Conservation (phyloP, 257 asterid genomes). For the Anisodus tanguticus region DNA sequence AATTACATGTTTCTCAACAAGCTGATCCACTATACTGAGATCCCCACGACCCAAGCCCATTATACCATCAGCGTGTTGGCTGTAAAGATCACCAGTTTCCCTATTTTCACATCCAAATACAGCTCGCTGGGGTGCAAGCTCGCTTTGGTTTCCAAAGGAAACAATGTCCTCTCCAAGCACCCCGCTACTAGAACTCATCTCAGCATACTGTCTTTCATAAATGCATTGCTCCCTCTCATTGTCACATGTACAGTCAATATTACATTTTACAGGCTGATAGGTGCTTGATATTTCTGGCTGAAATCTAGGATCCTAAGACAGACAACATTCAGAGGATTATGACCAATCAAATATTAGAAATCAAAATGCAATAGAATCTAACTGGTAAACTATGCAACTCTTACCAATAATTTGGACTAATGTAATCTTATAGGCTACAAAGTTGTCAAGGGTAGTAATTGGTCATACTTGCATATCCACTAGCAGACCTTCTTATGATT, state of each 20-base stretch:
- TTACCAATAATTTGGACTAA: neutral
- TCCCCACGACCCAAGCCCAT: constrained; percentile 99
- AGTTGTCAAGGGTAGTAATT: neutral
- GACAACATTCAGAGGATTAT: neutral
- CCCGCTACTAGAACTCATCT: constrained; percentile 99
- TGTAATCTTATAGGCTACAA: neutral
- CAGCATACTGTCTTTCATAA: constrained; percentile 95
- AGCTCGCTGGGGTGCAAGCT: constrained; percentile 86
- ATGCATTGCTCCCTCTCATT: constrained; percentile 65
- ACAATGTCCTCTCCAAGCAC: constrained; percentile 86
- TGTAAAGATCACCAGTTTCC: constrained; percentile 98
- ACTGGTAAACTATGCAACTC: neutral
- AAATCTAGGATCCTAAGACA: constrained; percentile 81
- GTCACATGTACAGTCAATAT: constrained; percentile 85
- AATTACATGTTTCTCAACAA: constrained; percentile 83
- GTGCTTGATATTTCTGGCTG: constrained; percentile 81
- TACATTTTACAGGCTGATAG: constrained; percentile 84
- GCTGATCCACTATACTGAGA: constrained; percentile 97
- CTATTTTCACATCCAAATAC: constrained; percentile 91
- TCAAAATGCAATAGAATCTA: constrained; percentile 20
- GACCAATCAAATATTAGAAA: constrained; percentile 7
- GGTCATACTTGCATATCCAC: neutral
- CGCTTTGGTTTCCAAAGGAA: constrained; percentile 92
- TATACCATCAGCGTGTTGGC: constrained; percentile 99
- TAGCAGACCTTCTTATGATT: neutral